These are phyloP conservation scores for Arctium minus DNA, from an alignment of 129 eudicot species.

Conservation along the genomic window DNA sequence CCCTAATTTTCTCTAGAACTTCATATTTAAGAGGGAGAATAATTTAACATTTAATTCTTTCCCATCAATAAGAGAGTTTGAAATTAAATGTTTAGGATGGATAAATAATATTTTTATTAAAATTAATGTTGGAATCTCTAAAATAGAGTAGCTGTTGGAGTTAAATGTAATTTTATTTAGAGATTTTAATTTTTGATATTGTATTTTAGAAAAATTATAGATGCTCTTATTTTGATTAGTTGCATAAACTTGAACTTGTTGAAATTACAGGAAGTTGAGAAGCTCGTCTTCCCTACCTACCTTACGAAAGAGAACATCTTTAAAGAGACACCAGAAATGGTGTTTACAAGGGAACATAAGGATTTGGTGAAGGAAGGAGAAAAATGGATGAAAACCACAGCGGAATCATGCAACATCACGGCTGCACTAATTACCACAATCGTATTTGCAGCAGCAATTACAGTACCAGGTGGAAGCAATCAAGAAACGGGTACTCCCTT, in stretches of 20 bases:
- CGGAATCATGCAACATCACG: conserved; percentile 29
- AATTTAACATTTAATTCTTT: no score
- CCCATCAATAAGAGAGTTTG: no score
- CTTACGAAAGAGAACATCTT: neutral
- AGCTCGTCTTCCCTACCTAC: conserved; percentile 1
- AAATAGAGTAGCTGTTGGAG: no score
- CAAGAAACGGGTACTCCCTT: conserved; percentile 13
- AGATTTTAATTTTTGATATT: no score
- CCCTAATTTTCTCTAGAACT: no score
- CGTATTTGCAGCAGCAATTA: conserved; percentile 34
- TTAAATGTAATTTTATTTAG: no score
- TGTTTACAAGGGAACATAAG: conserved; percentile 17
- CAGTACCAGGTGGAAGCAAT: conserved; percentile 26
- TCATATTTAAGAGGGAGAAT: no score
- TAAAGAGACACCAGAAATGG: conserved; percentile 21
- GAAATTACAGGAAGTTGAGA: conserved; percentile 20
- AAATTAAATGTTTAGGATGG: no score
- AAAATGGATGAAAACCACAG: conserved; percentile 27
- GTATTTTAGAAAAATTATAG: no score
- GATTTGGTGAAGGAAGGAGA: conserved; percentile 28
- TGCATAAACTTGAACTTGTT: neutral
- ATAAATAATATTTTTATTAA: no score
- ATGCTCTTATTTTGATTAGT: neutral
- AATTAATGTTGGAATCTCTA: no score
- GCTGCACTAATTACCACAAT: conserved; percentile 33